Evolutionary conservation across 306 rosid genomes (phyloP).

Genomic region (Quillaja saponaria): DNA sequence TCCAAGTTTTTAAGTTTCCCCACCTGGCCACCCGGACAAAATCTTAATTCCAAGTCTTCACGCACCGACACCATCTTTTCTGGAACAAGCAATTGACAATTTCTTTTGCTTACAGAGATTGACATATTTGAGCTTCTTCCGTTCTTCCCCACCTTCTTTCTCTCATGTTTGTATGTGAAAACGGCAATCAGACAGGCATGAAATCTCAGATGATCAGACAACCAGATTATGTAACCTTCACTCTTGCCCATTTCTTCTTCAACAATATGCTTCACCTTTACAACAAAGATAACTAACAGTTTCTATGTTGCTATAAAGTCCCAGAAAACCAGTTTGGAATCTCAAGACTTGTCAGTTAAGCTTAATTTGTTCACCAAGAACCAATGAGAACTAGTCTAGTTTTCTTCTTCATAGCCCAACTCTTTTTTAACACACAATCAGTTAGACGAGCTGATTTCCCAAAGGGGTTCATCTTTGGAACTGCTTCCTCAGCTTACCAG

Average conservation of each 20-base stretch:
- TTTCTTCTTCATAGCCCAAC: too few species aligned
- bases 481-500: conserved; percentile 90
- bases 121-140: too few species aligned
- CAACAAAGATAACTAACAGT: conserved; percentile 36
- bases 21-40: too few species aligned
- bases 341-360: conserved; percentile 20
- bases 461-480: conserved; percentile 75
- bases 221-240: conserved; percentile 19
- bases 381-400: too few species aligned
- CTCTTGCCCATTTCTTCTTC: conserved; percentile 36
- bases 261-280: conserved; percentile 39
- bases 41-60: too few species aligned
- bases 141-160: too few species aligned
- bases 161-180: too few species aligned
- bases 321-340: conserved; percentile 20
- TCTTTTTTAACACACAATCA: too few species aligned
- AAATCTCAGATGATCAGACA: neutral
- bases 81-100: neutral
- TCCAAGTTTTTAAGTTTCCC: conserved; percentile 36
- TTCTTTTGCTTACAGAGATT: conserved; percentile 26
- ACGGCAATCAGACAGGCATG: neutral
- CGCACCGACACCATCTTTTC: conserved; percentile 17
- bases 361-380: too few species aligned
- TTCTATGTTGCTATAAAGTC: conserved; percentile 26
- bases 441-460: conserved; percentile 73